A percentile compares a stretch with the other conserved stretches of the same genome.
Conservation (phyloP, 2,329 filamentous ascomycete species). For the Alternaria triticina region DNA sequence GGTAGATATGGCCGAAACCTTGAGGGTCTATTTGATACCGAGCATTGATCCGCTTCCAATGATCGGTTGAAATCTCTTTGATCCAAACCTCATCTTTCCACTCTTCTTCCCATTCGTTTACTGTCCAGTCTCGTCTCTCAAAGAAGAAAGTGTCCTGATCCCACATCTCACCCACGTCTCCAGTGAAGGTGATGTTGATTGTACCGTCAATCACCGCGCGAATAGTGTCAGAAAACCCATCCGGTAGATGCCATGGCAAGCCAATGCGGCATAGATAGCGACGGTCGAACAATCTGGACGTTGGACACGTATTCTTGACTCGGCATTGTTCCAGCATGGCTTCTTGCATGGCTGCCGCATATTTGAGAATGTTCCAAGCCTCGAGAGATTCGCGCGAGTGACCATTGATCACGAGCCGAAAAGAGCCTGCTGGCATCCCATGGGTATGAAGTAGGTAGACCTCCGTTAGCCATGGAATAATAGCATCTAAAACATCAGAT, state of each 20-base stretch:
- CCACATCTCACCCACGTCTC: neutral
- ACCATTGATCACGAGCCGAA: neutral
- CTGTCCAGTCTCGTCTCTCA: neutral
- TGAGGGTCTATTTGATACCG: neutral
- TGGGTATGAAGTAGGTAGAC: neutral
- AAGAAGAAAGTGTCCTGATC: neutral
- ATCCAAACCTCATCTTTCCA: neutral
- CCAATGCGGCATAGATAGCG: no score
- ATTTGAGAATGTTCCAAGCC: neutral
- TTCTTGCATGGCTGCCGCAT: neutral
- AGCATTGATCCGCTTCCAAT: neutral
- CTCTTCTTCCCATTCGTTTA: neutral
- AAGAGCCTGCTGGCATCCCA: neutral
- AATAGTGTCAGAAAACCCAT: neutral
- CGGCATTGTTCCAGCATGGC: neutral
- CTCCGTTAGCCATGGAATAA: neutral
- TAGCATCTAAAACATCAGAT: no score
- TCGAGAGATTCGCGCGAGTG: fast-evolving
- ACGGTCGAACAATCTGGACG: neutral
- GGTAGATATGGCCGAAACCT: neutral
- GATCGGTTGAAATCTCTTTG: fast-evolving
- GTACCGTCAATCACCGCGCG: neutral
- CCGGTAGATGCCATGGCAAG: neutral
- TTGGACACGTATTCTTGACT: fast-evolving
- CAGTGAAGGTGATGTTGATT: neutral